phyloP scores from a whole-genome alignment of 176 grass and related monocot genomes.

The Bromus sterilis region DNA sequence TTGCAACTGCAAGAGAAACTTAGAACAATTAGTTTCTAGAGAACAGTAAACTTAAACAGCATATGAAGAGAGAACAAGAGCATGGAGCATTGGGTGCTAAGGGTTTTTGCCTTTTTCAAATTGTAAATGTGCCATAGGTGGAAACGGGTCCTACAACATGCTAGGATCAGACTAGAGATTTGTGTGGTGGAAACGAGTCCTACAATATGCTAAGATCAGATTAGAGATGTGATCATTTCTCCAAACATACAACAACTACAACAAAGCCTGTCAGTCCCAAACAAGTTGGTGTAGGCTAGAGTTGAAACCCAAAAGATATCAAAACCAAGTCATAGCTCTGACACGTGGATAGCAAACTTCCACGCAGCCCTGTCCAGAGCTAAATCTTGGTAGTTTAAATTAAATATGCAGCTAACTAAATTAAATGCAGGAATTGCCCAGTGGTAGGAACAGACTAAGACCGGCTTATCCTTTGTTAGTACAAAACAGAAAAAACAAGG shows the following conservation, averaged over 20 bases:
- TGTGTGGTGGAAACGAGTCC: not conserved
- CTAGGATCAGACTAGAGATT: not conserved
- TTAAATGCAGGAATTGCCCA: not conserved
- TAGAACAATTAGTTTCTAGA: not conserved
- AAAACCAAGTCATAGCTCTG: too few species aligned
- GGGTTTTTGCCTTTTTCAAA: not conserved
- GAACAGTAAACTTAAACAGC: not conserved
- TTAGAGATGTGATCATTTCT: not conserved
- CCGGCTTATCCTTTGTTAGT: not conserved
- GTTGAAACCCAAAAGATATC: too few species aligned
- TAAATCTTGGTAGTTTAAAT: too few species aligned
- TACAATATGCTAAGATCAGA: not conserved
- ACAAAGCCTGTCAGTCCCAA: too few species aligned
- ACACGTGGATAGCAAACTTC: too few species aligned
- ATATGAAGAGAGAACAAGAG: not conserved
- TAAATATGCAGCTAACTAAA: not conserved
- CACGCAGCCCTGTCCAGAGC: too few species aligned
- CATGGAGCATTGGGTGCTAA: not conserved
- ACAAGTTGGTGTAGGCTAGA: too few species aligned
- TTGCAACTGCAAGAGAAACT: slow-evolving; percentile 54
- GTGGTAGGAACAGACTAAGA: not conserved
- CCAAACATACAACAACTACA: too few species aligned
- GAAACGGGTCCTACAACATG: not conserved
- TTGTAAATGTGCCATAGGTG: not conserved
- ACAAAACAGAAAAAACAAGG: not conserved